A percentile compares a stretch with the other conserved stretches of the same genome.
Conservation (phyloP, 495 filamentous ascomycete species). For the Hypoxylon perforatum region DNA sequence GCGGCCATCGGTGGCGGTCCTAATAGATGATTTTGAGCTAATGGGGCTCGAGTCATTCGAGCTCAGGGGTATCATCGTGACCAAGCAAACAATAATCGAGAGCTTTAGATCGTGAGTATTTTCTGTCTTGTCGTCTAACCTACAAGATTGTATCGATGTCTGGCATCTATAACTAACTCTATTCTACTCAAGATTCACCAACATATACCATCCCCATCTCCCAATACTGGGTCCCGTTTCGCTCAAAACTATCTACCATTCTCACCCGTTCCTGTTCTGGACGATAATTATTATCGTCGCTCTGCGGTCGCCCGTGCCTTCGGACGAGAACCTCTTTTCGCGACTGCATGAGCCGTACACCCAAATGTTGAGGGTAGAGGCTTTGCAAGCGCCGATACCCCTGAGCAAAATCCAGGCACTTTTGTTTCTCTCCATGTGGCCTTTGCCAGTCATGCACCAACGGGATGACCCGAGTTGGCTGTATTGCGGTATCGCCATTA, state of each 20-base stretch:
- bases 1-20: conserved; percentile 24
- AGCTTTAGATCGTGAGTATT: conserved; percentile 38
- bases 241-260: conserved; percentile 40
- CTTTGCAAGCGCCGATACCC: conserved; percentile 35
- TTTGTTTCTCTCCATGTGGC: conserved; percentile 47
- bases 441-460: conserved; percentile 41
- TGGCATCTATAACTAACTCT: conserved; percentile 5
- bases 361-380: conserved; percentile 30
- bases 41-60: conserved; percentile 32
- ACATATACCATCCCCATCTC: conserved; percentile 36
- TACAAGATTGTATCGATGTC: neutral
- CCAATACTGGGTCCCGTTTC: conserved; percentile 45
- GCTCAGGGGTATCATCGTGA: conserved; percentile 35
- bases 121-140: neutral
- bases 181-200: conserved; percentile 36
- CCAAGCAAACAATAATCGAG: conserved; percentile 32
- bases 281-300: conserved; percentile 42
- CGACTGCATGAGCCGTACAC: conserved; percentile 41
- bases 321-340: conserved; percentile 28
- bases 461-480: conserved; percentile 48
- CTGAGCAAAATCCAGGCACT: conserved; percentile 48
- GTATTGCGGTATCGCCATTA: conserved; percentile 47
- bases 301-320: conserved; percentile 17
- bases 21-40: conserved; percentile 39
- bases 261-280: conserved; percentile 47